phyloP scores from a whole-genome alignment of 2,329 filamentous ascomycete species.

The Penicillium sp. region DNA sequence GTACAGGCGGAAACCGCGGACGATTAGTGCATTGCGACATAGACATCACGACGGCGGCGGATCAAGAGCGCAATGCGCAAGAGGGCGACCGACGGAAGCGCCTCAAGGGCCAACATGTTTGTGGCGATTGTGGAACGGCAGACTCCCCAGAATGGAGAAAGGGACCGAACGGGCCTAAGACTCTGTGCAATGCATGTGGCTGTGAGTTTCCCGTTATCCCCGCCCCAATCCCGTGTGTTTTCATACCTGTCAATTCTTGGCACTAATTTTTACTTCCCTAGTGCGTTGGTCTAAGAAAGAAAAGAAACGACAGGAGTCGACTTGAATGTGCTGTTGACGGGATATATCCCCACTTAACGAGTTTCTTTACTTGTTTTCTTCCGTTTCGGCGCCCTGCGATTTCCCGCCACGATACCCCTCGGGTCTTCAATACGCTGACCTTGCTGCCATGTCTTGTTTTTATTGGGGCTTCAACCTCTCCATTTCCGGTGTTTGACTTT shows the following conservation, averaged over 20 bases:
- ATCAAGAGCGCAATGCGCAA: slow-evolving; percentile 57
- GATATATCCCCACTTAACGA: background rate
- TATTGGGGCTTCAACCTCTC: background rate
- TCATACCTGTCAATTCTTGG: slow-evolving; percentile 1
- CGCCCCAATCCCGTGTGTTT: background rate
- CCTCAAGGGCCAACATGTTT: slow-evolving; percentile 91
- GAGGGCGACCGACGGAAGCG: slow-evolving; percentile 79
- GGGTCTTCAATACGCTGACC: background rate
- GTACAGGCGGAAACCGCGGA: slow-evolving; percentile 79
- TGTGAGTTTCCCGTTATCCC: slow-evolving; percentile 50
- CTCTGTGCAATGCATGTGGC: slow-evolving; percentile 94
- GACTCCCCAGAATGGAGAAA: slow-evolving; percentile 97
- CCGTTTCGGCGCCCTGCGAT: slow-evolving; percentile 5
- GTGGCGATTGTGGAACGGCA: slow-evolving; percentile 90
- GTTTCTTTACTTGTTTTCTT: slow-evolving; percentile 4
- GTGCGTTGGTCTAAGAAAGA: slow-evolving; percentile 70
- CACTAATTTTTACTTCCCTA: slow-evolving; percentile 23
- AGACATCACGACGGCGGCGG: slow-evolving; percentile 79
- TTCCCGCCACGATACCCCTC: slow-evolving; percentile 17
- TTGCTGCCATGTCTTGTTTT: background rate
- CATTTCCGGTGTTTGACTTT: background rate
- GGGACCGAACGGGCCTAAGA: slow-evolving; percentile 89
- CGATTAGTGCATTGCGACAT: slow-evolving; percentile 81
- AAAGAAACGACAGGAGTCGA: slow-evolving; percentile 62
- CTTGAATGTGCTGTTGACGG: slow-evolving; percentile 11